A percentile compares a stretch with the other conserved stretches of the same genome.
Conservation (phyloP, 768 basidiomycete species). For the Calocybe indica region DNA sequence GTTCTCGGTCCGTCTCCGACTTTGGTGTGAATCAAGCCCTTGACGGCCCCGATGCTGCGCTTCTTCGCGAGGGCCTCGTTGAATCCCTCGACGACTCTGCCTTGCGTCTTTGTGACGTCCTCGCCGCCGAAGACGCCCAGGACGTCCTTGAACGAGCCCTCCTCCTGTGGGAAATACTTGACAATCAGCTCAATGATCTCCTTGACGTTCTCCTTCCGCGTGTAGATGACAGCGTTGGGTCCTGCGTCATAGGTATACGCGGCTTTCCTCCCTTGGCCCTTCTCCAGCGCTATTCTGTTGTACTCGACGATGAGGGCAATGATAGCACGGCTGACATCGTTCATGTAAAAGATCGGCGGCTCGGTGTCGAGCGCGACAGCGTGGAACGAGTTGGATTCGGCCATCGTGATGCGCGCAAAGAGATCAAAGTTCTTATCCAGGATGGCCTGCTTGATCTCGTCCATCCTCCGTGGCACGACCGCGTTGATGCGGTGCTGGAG, state of each 20-base stretch:
- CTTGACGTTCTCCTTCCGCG: slow-evolving; percentile 67
- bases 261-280: slow-evolving; percentile 60
- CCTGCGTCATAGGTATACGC: slow-evolving; percentile 99
- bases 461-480: slow-evolving; percentile 88
- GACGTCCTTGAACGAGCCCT: slow-evolving; percentile 65
- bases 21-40: slow-evolving; percentile 84
- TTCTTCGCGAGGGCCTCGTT: slow-evolving; percentile 70
- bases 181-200: slow-evolving; percentile 74
- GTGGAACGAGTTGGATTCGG: slow-evolving; percentile 98
- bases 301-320: slow-evolving; percentile 88
- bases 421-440: slow-evolving; percentile 71
- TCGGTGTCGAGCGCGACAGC: slow-evolving; percentile 95
- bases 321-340: slow-evolving; percentile 93
- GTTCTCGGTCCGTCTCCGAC: slow-evolving; percentile 90
- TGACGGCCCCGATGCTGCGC: slow-evolving; percentile 74
- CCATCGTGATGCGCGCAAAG: slow-evolving; percentile 93
- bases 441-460: slow-evolving; percentile 77
- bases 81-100: slow-evolving; percentile 62
- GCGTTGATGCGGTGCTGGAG: slow-evolving; percentile 83
- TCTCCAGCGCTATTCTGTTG: slow-evolving; percentile 69
- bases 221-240: slow-evolving; percentile 97
- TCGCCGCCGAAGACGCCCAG: slow-evolving; percentile 52
- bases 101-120: slow-evolving; percentile 32
- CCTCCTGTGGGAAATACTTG: slow-evolving; percentile 83
- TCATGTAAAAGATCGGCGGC: slow-evolving; percentile 99